Evolutionary conservation across 2,329 filamentous ascomycete species (phyloP).

Genomic region (Beauveria pseudobassiana): DNA sequence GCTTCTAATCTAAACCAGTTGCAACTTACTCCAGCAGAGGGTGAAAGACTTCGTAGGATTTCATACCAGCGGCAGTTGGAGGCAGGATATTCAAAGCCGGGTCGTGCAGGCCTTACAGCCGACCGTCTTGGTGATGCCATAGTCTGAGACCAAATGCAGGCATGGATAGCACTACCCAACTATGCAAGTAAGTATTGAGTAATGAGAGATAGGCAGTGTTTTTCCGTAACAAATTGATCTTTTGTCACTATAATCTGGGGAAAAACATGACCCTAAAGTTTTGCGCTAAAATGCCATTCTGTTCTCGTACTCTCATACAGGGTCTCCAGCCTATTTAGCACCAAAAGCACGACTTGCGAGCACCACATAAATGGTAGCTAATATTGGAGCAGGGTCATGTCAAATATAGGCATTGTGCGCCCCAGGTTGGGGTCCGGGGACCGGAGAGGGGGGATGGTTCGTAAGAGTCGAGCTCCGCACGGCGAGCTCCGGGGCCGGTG

Average conservation of each 20-base stretch:
- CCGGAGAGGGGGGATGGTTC: not conserved
- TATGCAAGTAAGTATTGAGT: too few relatives aligned
- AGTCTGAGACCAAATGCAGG: not conserved
- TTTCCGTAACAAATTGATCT: too few relatives aligned
- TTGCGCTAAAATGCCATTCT: too few relatives aligned
- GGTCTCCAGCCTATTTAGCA: too few relatives aligned
- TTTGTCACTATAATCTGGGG: too few relatives aligned
- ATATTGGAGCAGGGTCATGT: not conserved
- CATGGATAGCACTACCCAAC: not conserved
- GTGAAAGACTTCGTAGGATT: conserved; percentile 44
- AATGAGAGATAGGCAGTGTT: too few relatives aligned
- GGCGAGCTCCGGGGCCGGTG: not conserved
- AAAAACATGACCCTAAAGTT: too few relatives aligned
- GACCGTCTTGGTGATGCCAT: conserved; percentile 30
- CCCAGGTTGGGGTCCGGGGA: not conserved
- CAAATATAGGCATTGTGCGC: not conserved
- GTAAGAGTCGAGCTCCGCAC: not conserved
- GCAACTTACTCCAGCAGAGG: conserved; percentile 44
- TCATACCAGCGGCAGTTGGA: conserved; percentile 50
- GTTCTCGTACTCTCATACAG: too few relatives aligned
- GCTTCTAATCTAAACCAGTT: conserved; percentile 26
- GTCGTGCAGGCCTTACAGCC: conserved; percentile 36
- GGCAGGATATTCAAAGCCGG: conserved; percentile 42
- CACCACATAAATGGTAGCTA: not conserved
- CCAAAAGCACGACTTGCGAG: too few relatives aligned